A percentile compares a stretch with the other conserved stretches of the same genome.
These are phyloP conservation scores for Diaporthe amygdali DNA, from an alignment of 2,329 filamentous ascomycete species.

Conservation along the genomic window DNA sequence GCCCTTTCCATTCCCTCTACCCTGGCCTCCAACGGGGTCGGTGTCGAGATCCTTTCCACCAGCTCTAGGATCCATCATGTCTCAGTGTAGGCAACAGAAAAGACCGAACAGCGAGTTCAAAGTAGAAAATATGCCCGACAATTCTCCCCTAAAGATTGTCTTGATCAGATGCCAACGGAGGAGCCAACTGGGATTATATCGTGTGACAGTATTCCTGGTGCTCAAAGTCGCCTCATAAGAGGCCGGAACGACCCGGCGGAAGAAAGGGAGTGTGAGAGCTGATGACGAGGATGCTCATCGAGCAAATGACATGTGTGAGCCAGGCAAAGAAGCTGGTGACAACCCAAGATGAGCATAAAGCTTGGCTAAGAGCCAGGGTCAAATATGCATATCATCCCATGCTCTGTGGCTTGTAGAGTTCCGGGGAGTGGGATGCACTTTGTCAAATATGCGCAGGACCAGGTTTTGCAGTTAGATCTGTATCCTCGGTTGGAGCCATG, in stretches of 20 bases:
- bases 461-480: not conserved
- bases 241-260: not conserved
- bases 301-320: not conserved
- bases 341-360: not conserved
- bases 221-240: not conserved
- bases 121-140: not conserved
- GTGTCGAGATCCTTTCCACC: not conserved
- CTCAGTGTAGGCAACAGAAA: not conserved
- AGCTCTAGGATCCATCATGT: slow-evolving; percentile 11
- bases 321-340: not conserved
- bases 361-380: not conserved
- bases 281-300: not conserved
- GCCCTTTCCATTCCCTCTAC: slow-evolving; percentile 18
- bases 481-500: not conserved
- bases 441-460: not conserved
- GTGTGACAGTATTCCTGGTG: not conserved
- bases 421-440: not conserved
- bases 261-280: not conserved
- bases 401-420: not conserved
- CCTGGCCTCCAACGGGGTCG: not conserved
- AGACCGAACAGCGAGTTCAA: not conserved
- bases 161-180: not conserved
- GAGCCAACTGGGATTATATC: not conserved
- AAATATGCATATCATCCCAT: slow-evolving; percentile 4
- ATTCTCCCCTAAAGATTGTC: not conserved